Percentiles rank a stretch among this genome's conserved stretches.
phyloP scores from a whole-genome alignment of 2,329 filamentous ascomycete species.

The Calonectria hawksworthii region DNA sequence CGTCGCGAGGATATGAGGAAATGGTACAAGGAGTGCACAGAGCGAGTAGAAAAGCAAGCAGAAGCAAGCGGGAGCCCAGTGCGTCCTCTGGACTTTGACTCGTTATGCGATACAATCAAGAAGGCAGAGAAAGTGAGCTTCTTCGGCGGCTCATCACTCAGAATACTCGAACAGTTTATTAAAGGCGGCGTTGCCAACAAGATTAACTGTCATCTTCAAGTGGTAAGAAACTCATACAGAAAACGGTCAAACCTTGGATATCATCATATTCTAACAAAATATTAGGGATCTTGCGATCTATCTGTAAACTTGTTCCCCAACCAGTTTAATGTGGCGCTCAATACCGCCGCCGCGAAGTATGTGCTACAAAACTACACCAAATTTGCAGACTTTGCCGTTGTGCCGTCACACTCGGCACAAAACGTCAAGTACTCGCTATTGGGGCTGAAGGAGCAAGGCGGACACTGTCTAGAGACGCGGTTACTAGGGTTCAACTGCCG shows the following conservation, averaged over 20 bases:
- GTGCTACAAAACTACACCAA: conserved; percentile 32
- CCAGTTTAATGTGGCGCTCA: conserved; percentile 42
- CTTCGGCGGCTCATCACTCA: conserved; percentile 40
- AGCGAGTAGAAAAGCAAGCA: conserved; percentile 8
- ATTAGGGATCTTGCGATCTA: conserved; percentile 41
- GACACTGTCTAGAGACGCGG: conserved; percentile 33
- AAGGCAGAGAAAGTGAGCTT: conserved; percentile 35
- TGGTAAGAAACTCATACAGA: conserved; percentile 21
- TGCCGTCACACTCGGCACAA: conserved; percentile 43
- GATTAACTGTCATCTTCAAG: conserved; percentile 39
- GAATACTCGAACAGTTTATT: conserved; percentile 37
- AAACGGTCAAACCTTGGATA: not conserved
- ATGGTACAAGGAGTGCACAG: conserved; percentile 38
- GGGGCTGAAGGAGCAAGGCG: conserved; percentile 32
- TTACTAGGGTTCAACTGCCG: conserved; percentile 43
- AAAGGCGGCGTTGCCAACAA: conserved; percentile 34
- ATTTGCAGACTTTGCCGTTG: conserved; percentile 37
- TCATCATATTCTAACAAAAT: not conserved
- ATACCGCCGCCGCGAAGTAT: conserved; percentile 31
- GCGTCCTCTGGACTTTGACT: conserved; percentile 18
- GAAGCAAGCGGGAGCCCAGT: conserved; percentile 18
- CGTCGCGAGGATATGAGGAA: conserved; percentile 24
- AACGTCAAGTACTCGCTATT: conserved; percentile 37
- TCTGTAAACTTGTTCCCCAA: conserved; percentile 41
- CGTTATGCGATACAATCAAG: conserved; percentile 33